phyloP scores from a whole-genome alignment of 2,329 filamentous ascomycete genomes.

The Beauveria varroae region DNA sequence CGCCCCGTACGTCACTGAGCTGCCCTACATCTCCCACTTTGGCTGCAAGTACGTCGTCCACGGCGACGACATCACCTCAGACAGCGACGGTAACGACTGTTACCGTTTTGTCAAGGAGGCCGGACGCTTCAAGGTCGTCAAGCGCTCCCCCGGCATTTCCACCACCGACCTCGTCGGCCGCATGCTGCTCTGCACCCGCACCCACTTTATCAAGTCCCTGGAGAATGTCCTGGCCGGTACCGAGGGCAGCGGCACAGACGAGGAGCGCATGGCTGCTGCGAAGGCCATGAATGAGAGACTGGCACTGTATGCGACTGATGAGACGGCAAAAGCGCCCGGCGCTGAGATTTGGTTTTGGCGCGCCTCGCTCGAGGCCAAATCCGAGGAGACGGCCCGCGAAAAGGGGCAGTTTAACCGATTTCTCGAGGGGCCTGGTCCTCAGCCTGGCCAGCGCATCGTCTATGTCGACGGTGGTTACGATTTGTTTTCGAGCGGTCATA shows the following conservation, averaged over 20 bases:
- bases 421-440: slow-evolving; percentile 63
- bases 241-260: slow-evolving; percentile 62
- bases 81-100: slow-evolving; percentile 88
- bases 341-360: slow-evolving; percentile 83
- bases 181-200: slow-evolving; percentile 93
- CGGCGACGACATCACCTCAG: slow-evolving; percentile 94
- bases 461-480: slow-evolving; percentile 98
- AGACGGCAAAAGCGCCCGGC: slow-evolving; percentile 69
- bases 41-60: slow-evolving; percentile 95
- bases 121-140: slow-evolving; percentile 90
- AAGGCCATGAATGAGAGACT: slow-evolving; percentile 70
- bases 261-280: slow-evolving; percentile 58
- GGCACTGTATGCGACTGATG: slow-evolving; percentile 78
- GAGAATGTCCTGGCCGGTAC: slow-evolving; percentile 59
- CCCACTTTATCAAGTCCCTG: slow-evolving; percentile 83
- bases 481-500: slow-evolving; percentile 92
- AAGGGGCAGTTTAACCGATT: slow-evolving; percentile 59
- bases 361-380: slow-evolving; percentile 42
- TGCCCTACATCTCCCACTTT: slow-evolving; percentile 92
- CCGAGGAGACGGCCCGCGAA: slow-evolving; percentile 37
- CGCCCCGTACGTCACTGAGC: slow-evolving; percentile 89
- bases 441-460: slow-evolving; percentile 73
- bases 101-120: slow-evolving; percentile 97
- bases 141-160: slow-evolving; percentile 90
- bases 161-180: slow-evolving; percentile 97